Evolutionary conservation across 2,329 filamentous ascomycete genomes (phyloP).

Genomic region (Passalora sequoiae): DNA sequence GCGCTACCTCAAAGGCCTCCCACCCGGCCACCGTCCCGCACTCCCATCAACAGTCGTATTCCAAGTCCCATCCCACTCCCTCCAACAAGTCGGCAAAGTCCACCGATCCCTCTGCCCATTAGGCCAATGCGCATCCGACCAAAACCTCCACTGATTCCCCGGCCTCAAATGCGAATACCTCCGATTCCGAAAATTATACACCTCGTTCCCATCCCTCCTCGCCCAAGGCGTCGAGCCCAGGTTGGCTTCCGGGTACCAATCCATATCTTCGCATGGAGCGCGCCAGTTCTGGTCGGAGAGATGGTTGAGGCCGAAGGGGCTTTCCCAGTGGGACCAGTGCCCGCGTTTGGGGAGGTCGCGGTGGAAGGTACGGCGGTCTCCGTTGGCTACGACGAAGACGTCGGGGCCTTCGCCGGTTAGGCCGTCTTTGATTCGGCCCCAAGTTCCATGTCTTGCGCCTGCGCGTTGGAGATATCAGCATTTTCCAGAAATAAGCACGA

Average conservation of each 20-base stretch:
- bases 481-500: no score
- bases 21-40: constrained; percentile 23
- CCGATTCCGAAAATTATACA: constrained; percentile 30
- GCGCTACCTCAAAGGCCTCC: constrained; percentile 18
- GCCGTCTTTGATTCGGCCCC: constrained; percentile 42
- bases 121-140: constrained; percentile 30
- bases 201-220: constrained; percentile 12
- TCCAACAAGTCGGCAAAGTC: constrained; percentile 21
- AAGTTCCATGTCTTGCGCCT: no score
- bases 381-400: constrained; percentile 40
- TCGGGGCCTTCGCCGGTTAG: constrained; percentile 41
- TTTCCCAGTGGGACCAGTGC: constrained; percentile 36
- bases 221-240: constrained; percentile 22
- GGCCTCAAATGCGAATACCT: constrained; percentile 20
- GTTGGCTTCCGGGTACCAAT: constrained; percentile 29
- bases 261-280: constrained; percentile 34
- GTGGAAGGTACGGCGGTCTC: constrained; percentile 36
- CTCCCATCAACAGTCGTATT: constrained; percentile 27
- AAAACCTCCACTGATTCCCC: constrained; percentile 19
- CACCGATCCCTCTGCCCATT: constrained; percentile 20
- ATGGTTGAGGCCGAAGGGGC: constrained; percentile 20
- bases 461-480: no score
- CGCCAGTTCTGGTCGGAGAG: constrained; percentile 31
- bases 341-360: constrained; percentile 34
- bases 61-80: constrained; percentile 22